These are phyloP conservation scores for Gonapodya prolifera DNA, from an alignment of 192 early-diverging fungal species.

Conservation along the genomic window DNA sequence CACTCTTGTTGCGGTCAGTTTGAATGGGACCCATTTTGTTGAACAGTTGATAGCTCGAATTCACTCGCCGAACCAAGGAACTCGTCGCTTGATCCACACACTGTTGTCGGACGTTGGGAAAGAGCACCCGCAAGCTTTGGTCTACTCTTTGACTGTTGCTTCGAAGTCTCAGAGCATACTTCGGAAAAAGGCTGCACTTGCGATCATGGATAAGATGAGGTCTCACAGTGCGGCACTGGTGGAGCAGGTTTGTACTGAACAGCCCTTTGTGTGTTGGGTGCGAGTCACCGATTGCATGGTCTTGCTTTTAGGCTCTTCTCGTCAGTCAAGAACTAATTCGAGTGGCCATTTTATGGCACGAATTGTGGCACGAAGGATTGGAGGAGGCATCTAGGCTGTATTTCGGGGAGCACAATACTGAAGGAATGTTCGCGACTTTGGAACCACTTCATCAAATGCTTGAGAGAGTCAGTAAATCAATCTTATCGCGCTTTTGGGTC, in stretches of 20 bases:
- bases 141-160: slow-evolving; percentile 92
- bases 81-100: slow-evolving; percentile 75
- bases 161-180: slow-evolving; percentile 73
- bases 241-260: slow-evolving; percentile 47
- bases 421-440: slow-evolving; percentile 78
- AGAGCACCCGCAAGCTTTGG: slow-evolving; percentile 90
- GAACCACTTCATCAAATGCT: slow-evolving; percentile 78
- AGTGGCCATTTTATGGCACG: slow-evolving; percentile 90
- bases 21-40: neutral
- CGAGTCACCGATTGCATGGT: neutral
- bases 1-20: neutral
- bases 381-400: slow-evolving; percentile 75
- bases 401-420: slow-evolving; percentile 61
- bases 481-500: neutral
- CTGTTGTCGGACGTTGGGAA: slow-evolving; percentile 81
- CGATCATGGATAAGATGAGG: slow-evolving; percentile 85
- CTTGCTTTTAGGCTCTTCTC: slow-evolving; percentile 51
- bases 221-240: slow-evolving; percentile 71
- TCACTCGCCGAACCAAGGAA: slow-evolving; percentile 60
- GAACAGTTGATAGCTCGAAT: slow-evolving; percentile 76
- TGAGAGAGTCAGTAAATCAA: slow-evolving; percentile 34
- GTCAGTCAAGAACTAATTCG: slow-evolving; percentile 94
- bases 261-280: neutral
- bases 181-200: slow-evolving; percentile 64
- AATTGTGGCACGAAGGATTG: slow-evolving; percentile 94